phyloP scores from a whole-genome alignment of 176 grass and related monocot species.

The Musa acuminata region DNA sequence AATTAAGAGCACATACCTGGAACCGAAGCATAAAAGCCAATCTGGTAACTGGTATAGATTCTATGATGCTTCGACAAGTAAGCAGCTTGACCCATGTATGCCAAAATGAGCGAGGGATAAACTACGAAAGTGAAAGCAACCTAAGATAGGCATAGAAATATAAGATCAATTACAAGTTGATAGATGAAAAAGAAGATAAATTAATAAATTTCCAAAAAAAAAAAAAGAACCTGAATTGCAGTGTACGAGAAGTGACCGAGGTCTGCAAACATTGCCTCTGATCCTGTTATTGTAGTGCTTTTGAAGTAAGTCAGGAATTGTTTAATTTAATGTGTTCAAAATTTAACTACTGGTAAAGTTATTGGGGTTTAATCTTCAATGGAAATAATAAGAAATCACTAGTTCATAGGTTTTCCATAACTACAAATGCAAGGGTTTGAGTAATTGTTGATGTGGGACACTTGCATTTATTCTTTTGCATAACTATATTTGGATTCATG shows the following conservation, averaged over 20 bases:
- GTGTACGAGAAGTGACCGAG: constrained; percentile 94
- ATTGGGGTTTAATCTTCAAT: too few relatives aligned
- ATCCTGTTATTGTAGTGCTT: constrained; percentile 37
- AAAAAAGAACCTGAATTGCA: constrained; percentile 66
- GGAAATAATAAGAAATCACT: too few relatives aligned
- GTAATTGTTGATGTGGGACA: too few relatives aligned
- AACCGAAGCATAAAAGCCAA: constrained; percentile 96
- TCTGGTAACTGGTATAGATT: constrained; percentile 56
- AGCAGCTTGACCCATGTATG: constrained; percentile 98
- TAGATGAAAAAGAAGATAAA: constrained; percentile 4
- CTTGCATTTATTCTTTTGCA: too few relatives aligned
- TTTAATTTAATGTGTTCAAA: neutral
- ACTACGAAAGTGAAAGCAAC: constrained; percentile 91
- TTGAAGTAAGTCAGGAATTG: neutral
- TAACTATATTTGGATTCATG: too few relatives aligned
- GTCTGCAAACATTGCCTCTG: constrained; percentile 99
- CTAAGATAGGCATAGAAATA: constrained; percentile 27
- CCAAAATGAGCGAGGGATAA: constrained; percentile 84
- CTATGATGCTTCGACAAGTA: constrained; percentile 90
- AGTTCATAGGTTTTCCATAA: too few relatives aligned
- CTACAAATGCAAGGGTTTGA: too few relatives aligned
- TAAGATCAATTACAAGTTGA: constrained; percentile 6
- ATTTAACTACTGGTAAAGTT: neutral
- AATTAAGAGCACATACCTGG: constrained; percentile 41
- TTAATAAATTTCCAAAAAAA: neutral